These are phyloP conservation scores for Styphnolobium japonicum DNA, from an alignment of 306 rosid species.

Conservation along the genomic window DNA sequence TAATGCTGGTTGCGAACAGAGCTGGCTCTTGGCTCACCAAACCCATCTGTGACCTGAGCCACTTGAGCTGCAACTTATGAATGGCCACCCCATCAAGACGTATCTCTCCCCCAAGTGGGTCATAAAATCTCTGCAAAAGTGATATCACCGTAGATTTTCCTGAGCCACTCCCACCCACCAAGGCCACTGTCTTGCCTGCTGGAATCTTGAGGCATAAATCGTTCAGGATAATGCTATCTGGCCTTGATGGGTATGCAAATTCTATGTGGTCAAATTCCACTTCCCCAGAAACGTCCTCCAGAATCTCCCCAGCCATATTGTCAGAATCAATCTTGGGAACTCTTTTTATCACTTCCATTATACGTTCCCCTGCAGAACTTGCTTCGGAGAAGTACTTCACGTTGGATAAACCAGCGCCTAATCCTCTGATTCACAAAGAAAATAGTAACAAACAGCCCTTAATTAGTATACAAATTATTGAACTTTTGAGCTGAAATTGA, in stretches of 20 bases:
- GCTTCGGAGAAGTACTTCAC: slow-evolving; percentile 71
- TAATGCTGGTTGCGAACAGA: slow-evolving; percentile 65
- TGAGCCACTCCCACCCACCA: slow-evolving; percentile 79
- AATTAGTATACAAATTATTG: not conserved
- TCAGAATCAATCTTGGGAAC: slow-evolving; percentile 75
- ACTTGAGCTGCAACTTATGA: slow-evolving; percentile 56
- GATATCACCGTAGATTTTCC: slow-evolving; percentile 73
- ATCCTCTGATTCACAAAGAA: slow-evolving; percentile 35
- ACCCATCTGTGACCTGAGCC: slow-evolving; percentile 81
- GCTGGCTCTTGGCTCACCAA: slow-evolving; percentile 87
- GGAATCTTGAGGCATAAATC: slow-evolving; percentile 52
- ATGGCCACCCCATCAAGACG: slow-evolving; percentile 62
- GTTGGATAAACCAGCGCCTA: slow-evolving; percentile 67
- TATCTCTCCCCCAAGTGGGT: slow-evolving; percentile 62
- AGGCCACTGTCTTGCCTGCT: slow-evolving; percentile 61
- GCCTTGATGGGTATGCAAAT: slow-evolving; percentile 71
- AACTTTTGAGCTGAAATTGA: not conserved
- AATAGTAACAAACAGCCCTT: not conserved
- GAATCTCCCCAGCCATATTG: slow-evolving; percentile 44
- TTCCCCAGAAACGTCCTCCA: slow-evolving; percentile 46
- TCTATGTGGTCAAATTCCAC: slow-evolving; percentile 54
- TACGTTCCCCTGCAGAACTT: slow-evolving; percentile 54
- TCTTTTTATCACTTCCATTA: slow-evolving; percentile 61
- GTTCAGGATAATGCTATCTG: slow-evolving; percentile 42
- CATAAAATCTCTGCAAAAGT: slow-evolving; percentile 66